Conservation (phyloP, 805 yeast species). For the Lachancea fermentati region DNA sequence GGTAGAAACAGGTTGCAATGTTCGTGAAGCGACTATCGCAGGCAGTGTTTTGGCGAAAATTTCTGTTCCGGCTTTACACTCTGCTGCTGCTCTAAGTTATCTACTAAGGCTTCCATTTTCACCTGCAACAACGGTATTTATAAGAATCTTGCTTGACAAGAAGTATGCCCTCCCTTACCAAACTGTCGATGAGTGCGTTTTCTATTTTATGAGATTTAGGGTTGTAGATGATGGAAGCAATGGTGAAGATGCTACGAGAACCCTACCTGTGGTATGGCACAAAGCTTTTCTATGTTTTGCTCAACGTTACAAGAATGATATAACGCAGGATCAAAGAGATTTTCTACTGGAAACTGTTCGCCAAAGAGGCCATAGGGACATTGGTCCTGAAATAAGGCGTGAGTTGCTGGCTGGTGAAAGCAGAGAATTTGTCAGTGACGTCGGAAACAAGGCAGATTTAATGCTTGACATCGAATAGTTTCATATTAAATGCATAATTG, state of each 20-base stretch:
- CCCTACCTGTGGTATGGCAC: slow-evolving; percentile 94
- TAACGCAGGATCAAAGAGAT: slow-evolving; percentile 97
- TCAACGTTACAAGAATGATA: slow-evolving; percentile 93
- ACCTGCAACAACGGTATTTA: slow-evolving; percentile 87
- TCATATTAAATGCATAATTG: too few relatives aligned
- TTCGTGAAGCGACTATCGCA: slow-evolving; percentile 91
- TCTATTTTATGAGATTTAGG: slow-evolving; percentile 89
- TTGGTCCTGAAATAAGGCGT: slow-evolving; percentile 92
- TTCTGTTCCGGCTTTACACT: slow-evolving; percentile 91
- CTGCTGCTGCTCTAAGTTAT: slow-evolving; percentile 90
- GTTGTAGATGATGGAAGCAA: slow-evolving; percentile 41
- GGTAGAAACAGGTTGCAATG: slow-evolving; percentile 81
- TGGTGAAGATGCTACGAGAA: slow-evolving; percentile 37
- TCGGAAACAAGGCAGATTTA: slow-evolving; percentile 24
- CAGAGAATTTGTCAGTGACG: slow-evolving; percentile 39
- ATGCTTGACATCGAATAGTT: slow-evolving; percentile 30
- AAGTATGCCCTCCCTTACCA: slow-evolving; percentile 96
- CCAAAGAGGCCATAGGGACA: slow-evolving; percentile 80
- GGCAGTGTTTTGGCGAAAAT: slow-evolving; percentile 86
- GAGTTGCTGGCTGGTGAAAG: slow-evolving; percentile 84
- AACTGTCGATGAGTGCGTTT: slow-evolving; percentile 89
- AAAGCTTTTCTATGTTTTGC: slow-evolving; percentile 92
- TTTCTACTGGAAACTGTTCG: slow-evolving; percentile 85
- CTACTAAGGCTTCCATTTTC: slow-evolving; percentile 74
- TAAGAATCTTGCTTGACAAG: slow-evolving; percentile 83